Base-by-base conservation (phyloP, 2,329 filamentous ascomycete genomes). In the Albophoma yamanashiensis region DNA sequence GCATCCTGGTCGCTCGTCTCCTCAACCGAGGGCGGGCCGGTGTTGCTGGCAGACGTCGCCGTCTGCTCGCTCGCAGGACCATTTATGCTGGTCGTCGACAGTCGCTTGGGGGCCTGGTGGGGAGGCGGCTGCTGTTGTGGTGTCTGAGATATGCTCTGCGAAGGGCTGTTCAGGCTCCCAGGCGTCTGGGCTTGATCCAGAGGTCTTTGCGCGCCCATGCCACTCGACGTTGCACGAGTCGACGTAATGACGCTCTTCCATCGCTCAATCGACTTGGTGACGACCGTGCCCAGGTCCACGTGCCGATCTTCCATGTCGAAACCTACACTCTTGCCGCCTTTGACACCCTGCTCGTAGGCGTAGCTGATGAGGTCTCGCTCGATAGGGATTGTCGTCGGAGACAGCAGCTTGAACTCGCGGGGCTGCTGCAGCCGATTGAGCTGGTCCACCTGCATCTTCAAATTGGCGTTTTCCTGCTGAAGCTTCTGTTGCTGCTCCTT, bases 171-270 rank as follows among this genome's bases (percentile, higher is more conserved):
- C 22, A 64, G 62, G 58, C 64, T 63, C 11, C 27, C 56, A 1
- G 67, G 64, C n/a, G 25, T 38, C 57, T 55, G 62, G 11, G 66
- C 36, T 57, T 75, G 74, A 22, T 79, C 77, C 15, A 86, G 69
- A 2, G 79, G 65, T 53, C 75, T 76, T 64, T 87, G 84, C 3
- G 76, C 74, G 56, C 72, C 71, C 72, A 85, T 76, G 22, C 82
- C 80, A 20, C 63, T 64, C n/a, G 67, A 66, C 3, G 72, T 69
- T 5, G 72, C 73, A 47, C 82, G 76, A 2, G 78, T 74, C 7
- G 81, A 78, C n/a, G 77, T 73, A 15, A 87, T 80, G 20, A 87
- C 82, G 5, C 73, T 76, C 71, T 85, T 87, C 85, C 85, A 88
- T 38, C 83, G 76, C 52, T 82, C 79, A 60, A 88, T 85, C 2